Conservation (phyloP, 192 early-diverging fungal species). For the Coemansia sp. region DNA sequence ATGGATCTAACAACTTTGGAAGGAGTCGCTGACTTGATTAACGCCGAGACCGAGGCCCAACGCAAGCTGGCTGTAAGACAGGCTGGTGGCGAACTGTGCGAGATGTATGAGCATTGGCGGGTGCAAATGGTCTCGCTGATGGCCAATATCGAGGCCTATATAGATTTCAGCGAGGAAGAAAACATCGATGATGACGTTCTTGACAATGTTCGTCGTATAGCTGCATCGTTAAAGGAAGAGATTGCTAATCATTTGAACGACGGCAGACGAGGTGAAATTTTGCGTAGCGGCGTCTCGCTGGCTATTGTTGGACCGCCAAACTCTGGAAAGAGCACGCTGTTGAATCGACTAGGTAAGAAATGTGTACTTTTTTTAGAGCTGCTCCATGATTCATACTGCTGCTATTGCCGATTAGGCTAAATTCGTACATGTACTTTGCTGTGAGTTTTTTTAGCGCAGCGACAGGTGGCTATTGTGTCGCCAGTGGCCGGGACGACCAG, state of each 20-base stretch:
- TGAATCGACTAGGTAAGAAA: slow-evolving; percentile 66
- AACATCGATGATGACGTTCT: slow-evolving; percentile 73
- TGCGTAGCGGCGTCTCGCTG: slow-evolving; percentile 71
- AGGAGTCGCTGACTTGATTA: slow-evolving; percentile 74
- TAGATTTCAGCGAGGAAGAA: slow-evolving; percentile 85
- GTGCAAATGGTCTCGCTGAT: slow-evolving; percentile 60
- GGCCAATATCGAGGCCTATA: slow-evolving; percentile 70
- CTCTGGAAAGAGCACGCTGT: slow-evolving; percentile 76
- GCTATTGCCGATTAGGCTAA: slow-evolving; percentile 47
- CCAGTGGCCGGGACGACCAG: slow-evolving; percentile 76
- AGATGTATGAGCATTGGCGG: slow-evolving; percentile 70
- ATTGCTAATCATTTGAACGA: slow-evolving; percentile 64
- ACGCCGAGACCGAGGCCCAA: slow-evolving; percentile 82
- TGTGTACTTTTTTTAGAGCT: not conserved
- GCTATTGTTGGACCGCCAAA: slow-evolving; percentile 79
- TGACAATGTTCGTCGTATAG: slow-evolving; percentile 11
- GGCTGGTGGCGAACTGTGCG: slow-evolving; percentile 68
- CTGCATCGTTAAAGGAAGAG: slow-evolving; percentile 3
- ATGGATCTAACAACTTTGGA: slow-evolving; percentile 74
- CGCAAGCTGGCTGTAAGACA: slow-evolving; percentile 69
- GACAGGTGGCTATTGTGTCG: slow-evolving; percentile 78
- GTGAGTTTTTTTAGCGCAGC: slow-evolving; percentile 51
- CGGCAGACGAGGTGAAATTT: slow-evolving; percentile 69
- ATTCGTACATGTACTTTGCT: not conserved
- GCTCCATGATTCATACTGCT: not conserved